Conservation (phyloP, 108 stramenopile genomes). For the Chaetoceros tenuissimus region DNA sequence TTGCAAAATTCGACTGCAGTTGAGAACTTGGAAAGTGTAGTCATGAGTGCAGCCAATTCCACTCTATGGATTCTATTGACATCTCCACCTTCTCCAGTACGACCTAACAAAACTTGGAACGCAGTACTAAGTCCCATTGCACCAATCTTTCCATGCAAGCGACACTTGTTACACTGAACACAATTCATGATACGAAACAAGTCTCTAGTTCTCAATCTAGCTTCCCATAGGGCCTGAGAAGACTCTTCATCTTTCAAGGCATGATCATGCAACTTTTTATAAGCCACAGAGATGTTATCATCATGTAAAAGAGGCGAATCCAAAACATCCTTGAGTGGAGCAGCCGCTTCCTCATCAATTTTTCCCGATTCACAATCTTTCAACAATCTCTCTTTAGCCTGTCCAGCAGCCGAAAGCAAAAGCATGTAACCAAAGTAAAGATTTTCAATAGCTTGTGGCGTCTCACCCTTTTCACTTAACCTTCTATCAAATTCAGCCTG, state of each 20-base stretch:
- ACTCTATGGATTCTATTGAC: constrained; percentile 64
- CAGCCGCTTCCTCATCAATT: constrained; percentile 27
- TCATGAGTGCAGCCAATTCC: constrained; percentile 74
- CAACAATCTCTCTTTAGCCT: constrained; percentile 62
- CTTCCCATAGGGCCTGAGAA: constrained; percentile 60
- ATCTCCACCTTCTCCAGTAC: constrained; percentile 54
- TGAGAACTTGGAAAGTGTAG: constrained; percentile 70
- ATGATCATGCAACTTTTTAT: constrained; percentile 45
- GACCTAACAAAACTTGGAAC: constrained; percentile 67
- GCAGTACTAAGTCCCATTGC: constrained; percentile 88
- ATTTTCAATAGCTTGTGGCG: constrained; percentile 84
- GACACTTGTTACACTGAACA: constrained; percentile 97
- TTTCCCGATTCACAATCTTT: constrained; percentile 50
- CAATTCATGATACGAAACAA: constrained; percentile 95
- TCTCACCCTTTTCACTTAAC: constrained; percentile 63
- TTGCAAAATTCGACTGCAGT: constrained; percentile 74
- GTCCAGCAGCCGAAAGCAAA: constrained; percentile 69
- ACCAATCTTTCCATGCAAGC: constrained; percentile 83
- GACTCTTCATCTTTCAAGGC: constrained; percentile 41
- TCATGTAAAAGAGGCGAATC: constrained; percentile 45
- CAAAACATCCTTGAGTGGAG: constrained; percentile 34
- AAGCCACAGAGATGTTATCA: constrained; percentile 44
- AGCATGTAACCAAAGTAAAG: constrained; percentile 93
- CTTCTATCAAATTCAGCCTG: constrained; percentile 63
- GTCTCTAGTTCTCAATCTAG: constrained; percentile 76